Evolutionary conservation across 2,329 filamentous ascomycete species (phyloP), one percentile per base, ranked within the genome.

Genomic region (Graphium sp.): DNA sequence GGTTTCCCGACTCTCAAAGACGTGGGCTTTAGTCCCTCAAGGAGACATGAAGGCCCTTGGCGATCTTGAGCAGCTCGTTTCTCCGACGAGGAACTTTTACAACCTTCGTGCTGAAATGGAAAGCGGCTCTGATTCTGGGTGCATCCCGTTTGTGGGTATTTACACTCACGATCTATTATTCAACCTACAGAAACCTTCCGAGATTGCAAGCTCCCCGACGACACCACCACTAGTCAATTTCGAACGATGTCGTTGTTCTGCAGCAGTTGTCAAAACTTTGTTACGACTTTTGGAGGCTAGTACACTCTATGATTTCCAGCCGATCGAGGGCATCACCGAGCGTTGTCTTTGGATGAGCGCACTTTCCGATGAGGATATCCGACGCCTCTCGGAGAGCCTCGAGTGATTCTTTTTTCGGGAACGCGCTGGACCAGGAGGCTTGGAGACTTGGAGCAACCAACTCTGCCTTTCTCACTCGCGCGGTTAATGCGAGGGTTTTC

Each of bases 341-440:
- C 65, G 78, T 37, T 89, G 81, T 46, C 60, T 89, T n/a, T 89
- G 82, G 81, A 74, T 89, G 55, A 74, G 77, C 26, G 78, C 80
- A 7, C 48, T 89, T 31, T 67, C 55, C 31, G 80, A 87, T 38
- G 69, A 73, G n/a, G 78, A 85, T 42, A 83, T 89, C 41, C 54
- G 66, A 32, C 55, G 51, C 35, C 54, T 58, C 31, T 66, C 63
- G 0, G 59, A 64, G 30, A 49, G 43, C 30, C 42, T 72, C 18
- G 62, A 70, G 45, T 56, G 38, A 45, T 20, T n/a, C n/a, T n/a
- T n/a, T n/a, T n/a, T n/a, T n/a, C n/a, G n/a, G n/a, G n/a, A n/a
- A n/a, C n/a, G n/a, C n/a, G n/a, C n/a, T n/a, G n/a, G n/a, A n/a
- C n/a, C n/a, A n/a, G n/a, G n/a, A n/a, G n/a, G n/a, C n/a, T n/a